phyloP scores from a whole-genome alignment of 108 stramenopile species.

The Nannochloropsis oceanica region DNA sequence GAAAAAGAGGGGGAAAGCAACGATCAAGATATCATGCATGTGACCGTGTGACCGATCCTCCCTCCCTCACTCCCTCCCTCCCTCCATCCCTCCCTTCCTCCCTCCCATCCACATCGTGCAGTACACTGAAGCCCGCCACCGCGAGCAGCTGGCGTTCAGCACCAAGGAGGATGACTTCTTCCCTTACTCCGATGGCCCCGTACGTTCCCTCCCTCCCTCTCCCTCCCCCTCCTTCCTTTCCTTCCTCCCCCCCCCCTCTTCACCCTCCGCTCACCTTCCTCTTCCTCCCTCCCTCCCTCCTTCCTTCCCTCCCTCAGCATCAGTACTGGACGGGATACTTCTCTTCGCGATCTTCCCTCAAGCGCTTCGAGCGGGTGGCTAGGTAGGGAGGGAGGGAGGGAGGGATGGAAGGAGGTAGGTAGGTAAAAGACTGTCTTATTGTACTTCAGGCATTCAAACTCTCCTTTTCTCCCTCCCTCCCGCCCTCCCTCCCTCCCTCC shows the following conservation, averaged over 20 bases:
- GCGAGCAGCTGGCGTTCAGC: background rate
- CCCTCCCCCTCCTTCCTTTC: background rate
- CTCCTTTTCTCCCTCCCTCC: background rate
- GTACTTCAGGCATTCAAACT: too few relatives aligned
- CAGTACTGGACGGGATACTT: constrained; percentile 92
- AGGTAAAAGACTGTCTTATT: too few relatives aligned
- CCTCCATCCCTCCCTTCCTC: too few relatives aligned
- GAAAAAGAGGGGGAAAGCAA: too few relatives aligned
- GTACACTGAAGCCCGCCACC: constrained; percentile 12
- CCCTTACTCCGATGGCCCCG: constrained; percentile 70
- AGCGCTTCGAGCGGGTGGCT: constrained; percentile 58
- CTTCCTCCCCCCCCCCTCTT: background rate
- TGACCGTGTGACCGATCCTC: too few relatives aligned
- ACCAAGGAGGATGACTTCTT: constrained; percentile 65
- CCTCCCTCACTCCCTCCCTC: too few relatives aligned
- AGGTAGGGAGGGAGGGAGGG: too few relatives aligned
- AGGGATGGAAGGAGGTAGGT: too few relatives aligned
- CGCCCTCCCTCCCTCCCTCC: background rate
- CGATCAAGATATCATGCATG: too few relatives aligned
- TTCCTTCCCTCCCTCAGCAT: constrained; percentile 18
- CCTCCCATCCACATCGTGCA: too few relatives aligned
- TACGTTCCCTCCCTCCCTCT: background rate
- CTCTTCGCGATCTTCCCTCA: constrained; percentile 62
- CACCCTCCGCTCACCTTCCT: background rate
- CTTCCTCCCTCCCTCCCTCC: background rate